These are phyloP conservation scores for Didymosphaeria variabile DNA, from an alignment of 2,329 filamentous ascomycete species.

Conservation along the genomic window DNA sequence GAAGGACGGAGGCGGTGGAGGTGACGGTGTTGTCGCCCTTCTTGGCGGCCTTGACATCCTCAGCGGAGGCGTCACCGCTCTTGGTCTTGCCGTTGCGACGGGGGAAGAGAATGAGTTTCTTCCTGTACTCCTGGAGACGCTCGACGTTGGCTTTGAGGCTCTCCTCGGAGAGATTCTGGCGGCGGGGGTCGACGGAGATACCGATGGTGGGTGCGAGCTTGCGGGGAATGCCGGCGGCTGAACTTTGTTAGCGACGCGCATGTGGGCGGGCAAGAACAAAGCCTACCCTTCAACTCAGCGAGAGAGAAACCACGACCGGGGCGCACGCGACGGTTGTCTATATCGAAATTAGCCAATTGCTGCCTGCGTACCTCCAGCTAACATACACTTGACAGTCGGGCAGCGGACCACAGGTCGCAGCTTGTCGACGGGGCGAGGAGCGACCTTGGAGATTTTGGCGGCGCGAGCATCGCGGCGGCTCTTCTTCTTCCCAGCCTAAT, in stretches of 20 bases:
- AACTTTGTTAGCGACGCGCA: too few species aligned
- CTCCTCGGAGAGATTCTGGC: constrained; percentile 97
- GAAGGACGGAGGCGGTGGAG: constrained; percentile 69
- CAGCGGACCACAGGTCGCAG: constrained; percentile 96
- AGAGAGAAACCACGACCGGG: constrained; percentile 98
- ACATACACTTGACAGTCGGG: constrained; percentile 82
- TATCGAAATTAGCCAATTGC: constrained; percentile 24
- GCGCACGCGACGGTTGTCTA: constrained; percentile 93
- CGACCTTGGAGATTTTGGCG: constrained; percentile 93
- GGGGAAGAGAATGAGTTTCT: constrained; percentile 96
- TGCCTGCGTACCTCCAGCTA: background rate
- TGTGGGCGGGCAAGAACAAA: constrained; percentile 46
- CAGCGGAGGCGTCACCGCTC: constrained; percentile 87
- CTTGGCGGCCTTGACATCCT: constrained; percentile 78
- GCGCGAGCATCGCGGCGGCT: constrained; percentile 89
- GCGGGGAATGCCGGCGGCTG: constrained; percentile 93
- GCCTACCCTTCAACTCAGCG: constrained; percentile 92
- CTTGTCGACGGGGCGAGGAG: constrained; percentile 96
- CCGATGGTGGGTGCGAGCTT: constrained; percentile 95
- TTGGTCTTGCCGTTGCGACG: constrained; percentile 92
- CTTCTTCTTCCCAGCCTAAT: constrained; percentile 93
- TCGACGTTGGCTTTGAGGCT: constrained; percentile 92
- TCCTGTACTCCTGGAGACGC: constrained; percentile 97
- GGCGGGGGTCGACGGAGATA: constrained; percentile 94
- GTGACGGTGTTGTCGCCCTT: constrained; percentile 61